Evolutionary conservation across 495 filamentous ascomycete genomes (phyloP), one percentile per base, ranked within the genome.

Genomic region (Pyronema omphalodes): DNA sequence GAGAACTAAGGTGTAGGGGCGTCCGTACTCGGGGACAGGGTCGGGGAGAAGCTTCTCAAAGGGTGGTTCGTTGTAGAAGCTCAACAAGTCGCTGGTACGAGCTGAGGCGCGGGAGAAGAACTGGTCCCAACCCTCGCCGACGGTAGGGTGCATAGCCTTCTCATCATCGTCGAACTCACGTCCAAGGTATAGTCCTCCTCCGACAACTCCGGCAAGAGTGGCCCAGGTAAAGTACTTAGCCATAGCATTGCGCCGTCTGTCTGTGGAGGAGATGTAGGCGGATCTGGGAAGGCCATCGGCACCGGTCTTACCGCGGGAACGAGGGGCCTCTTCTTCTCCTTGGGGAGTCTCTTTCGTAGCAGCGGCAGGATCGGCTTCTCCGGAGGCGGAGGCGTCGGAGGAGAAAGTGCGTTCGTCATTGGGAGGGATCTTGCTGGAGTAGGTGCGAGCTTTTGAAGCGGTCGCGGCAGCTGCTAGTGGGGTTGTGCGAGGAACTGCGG

Each of bases 1-100:
- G 58, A 98, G 72, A 12, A 93, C 86, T 45, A 98, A 71, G 0
- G 91, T 98, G 68, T 91, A 94, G n/a, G 89, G 88, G 44, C 83
- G 81, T 57, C 79, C 79, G 63, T 84, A 79, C 40, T 76, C 75
- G 9, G 86, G 83, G 61, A 93, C 84, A 43, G 84, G 77, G 56
- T 96, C 86, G 12, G 91, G 91, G 40, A 98, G 75, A 51, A 98
- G 74, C 72, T 94, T 94, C 6, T 84, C 78, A 71, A 98, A 98
- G 9, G 88, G 82, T 14, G 91, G 91, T 58, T 98, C 91, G 58
- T 86, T 93, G 72, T 94, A 96, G 73, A 95, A 94, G 58, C 78
- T 80, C 48, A 86, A 74, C 45, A 83, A 74, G 55, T 83, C 78
- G n/a, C 70, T 70, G 44, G 82, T 68, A 18, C 91, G 80, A 34